Percentiles rank a stretch among this genome's conserved stretches.
Conservation (phyloP, 2,329 filamentous ascomycete species). For the Cladosporium sp. region DNA sequence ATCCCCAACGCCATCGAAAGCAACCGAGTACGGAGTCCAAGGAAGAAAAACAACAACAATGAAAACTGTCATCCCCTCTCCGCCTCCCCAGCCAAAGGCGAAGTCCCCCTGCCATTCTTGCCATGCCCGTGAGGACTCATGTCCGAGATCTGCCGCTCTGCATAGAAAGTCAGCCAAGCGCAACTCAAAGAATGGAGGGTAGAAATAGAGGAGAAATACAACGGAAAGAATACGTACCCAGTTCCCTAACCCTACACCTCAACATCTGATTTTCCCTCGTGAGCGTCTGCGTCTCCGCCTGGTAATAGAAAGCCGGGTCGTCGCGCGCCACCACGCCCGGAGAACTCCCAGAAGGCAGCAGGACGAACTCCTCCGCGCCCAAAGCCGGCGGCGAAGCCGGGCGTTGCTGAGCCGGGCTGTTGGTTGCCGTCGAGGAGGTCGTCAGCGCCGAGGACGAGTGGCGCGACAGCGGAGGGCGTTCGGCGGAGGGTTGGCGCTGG, state of each 20-base stretch:
- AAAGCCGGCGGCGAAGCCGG: conserved; percentile 45
- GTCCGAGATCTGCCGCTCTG: conserved; percentile 17
- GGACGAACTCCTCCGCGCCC: conserved; percentile 49
- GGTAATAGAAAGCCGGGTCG: conserved; percentile 66
- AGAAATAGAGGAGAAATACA: not conserved
- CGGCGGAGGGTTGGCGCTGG: conserved; percentile 35
- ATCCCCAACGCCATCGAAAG: too few species aligned
- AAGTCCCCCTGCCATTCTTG: conserved; percentile 2
- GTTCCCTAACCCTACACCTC: conserved; percentile 63
- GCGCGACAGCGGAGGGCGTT: conserved; percentile 38
- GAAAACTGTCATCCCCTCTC: too few species aligned
- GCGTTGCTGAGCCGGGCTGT: conserved; percentile 37
- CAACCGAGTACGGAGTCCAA: too few species aligned
- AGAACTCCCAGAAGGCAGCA: conserved; percentile 23
- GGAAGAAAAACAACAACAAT: too few species aligned
- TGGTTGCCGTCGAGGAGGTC: conserved; percentile 24
- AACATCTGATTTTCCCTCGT: conserved; percentile 79
- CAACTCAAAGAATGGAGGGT: not conserved
- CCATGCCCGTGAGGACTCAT: not conserved
- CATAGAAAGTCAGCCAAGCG: not conserved
- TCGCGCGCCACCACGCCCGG: conserved; percentile 51
- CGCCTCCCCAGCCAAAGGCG: not conserved
- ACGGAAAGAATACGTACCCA: conserved; percentile 44
- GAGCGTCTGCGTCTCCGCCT: conserved; percentile 73
- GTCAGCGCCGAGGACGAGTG: conserved; percentile 35